phyloP scores from a whole-genome alignment of 345 rosid genomes.

The Erucastrum elatum region DNA sequence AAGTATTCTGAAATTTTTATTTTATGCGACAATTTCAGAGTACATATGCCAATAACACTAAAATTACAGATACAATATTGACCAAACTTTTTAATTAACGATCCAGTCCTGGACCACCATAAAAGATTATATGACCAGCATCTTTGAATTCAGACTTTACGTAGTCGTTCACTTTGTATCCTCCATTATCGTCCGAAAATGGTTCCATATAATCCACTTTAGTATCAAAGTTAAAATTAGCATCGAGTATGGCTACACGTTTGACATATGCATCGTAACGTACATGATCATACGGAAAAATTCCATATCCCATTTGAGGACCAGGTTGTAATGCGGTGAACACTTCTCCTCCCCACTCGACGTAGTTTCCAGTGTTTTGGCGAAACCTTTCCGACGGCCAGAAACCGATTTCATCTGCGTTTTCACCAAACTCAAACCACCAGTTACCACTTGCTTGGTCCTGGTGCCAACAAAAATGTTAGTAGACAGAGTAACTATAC shows the following conservation, averaged over 20 bases:
- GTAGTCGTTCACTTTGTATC: not conserved
- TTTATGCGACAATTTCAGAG: not conserved
- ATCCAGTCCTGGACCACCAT: slow-evolving; percentile 23
- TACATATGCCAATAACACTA: not conserved
- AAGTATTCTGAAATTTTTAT: not conserved
- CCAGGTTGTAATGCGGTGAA: not conserved
- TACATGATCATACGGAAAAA: not conserved
- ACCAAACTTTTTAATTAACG: not conserved
- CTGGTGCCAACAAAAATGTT: not conserved
- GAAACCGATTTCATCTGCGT: not conserved
- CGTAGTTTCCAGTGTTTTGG: not conserved
- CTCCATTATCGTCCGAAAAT: not conserved
- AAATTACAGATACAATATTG: not conserved
- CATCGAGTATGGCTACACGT: slow-evolving; percentile 17
- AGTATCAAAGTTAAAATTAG: not conserved
- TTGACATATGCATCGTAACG: slow-evolving; percentile 1
- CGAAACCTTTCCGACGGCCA: slow-evolving; percentile 17
- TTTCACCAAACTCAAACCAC: not conserved
- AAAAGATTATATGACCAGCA: slow-evolving; percentile 7
- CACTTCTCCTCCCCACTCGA: slow-evolving; percentile 36
- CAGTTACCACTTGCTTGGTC: slow-evolving; percentile 19
- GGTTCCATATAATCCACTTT: not conserved
- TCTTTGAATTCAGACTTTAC: not conserved
- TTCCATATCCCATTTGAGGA: slow-evolving; percentile 31
- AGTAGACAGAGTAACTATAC: not conserved